Conservation (phyloP, 306 rosid species). For the Rosa multiflora region DNA sequence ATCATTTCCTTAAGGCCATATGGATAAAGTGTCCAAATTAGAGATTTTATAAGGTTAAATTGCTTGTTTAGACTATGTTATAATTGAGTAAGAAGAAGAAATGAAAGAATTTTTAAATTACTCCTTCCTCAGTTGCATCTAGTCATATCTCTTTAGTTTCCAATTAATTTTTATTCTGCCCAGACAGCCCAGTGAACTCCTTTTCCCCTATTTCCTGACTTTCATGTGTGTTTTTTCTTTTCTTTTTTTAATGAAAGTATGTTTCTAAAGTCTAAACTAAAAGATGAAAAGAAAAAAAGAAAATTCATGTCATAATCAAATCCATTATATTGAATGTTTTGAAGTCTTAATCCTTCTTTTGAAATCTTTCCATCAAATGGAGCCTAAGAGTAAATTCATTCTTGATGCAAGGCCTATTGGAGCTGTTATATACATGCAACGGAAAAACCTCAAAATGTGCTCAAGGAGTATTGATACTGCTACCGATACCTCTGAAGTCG, state of each 20-base stretch:
- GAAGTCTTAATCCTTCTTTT: neutral
- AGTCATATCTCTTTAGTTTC: too few relatives aligned
- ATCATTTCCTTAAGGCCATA: too few relatives aligned
- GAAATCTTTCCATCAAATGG: neutral
- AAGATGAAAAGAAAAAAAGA: neutral
- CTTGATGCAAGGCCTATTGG: conserved; percentile 78
- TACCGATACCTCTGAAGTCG: conserved; percentile 86
- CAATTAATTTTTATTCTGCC: neutral
- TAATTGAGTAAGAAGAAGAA: too few relatives aligned
- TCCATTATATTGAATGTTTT: neutral
- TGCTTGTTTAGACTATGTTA: too few relatives aligned
- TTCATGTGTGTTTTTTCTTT: too few relatives aligned
- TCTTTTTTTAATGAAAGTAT: neutral
- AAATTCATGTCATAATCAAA: neutral
- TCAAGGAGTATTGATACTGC: conserved; percentile 70
- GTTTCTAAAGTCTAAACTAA: neutral
- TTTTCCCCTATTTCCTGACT: neutral
- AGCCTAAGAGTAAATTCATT: neutral
- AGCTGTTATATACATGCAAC: conserved; percentile 75
- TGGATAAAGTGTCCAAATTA: too few relatives aligned
- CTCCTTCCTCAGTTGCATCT: too few relatives aligned
- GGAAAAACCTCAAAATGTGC: conserved; percentile 87
- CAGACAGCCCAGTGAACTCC: neutral
- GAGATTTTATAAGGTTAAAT: too few relatives aligned
- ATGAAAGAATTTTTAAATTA: too few relatives aligned